These are phyloP conservation scores for Fusarium acutatum DNA, from an alignment of 2,329 filamentous ascomycete genomes.

Conservation along the genomic window DNA sequence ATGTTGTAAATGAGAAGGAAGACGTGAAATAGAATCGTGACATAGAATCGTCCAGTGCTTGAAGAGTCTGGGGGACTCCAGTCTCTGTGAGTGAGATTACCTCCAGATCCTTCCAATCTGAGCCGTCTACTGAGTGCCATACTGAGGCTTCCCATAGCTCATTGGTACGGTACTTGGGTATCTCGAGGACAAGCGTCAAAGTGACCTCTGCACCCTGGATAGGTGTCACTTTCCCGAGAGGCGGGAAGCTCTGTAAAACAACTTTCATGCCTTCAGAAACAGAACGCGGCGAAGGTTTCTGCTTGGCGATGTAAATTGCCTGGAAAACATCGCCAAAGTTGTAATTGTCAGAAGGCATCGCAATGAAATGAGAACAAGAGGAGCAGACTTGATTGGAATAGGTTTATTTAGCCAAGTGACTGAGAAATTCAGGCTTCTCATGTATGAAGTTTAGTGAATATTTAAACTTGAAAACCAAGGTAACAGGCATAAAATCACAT, in stretches of 20 bases:
- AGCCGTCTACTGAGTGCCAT: conserved; percentile 72
- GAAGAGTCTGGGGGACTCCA: conserved; percentile 60
- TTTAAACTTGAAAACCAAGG: background rate
- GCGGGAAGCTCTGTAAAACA: conserved; percentile 66
- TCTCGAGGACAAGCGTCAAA: conserved; percentile 77
- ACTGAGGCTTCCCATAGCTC: conserved; percentile 76
- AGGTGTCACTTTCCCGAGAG: conserved; percentile 78
- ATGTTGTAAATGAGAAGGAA: conserved; percentile 56
- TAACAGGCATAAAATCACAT: background rate
- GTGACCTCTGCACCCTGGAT: conserved; percentile 57
- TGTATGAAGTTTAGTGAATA: background rate
- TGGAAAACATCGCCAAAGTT: conserved; percentile 51
- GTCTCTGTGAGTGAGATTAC: conserved; percentile 43
- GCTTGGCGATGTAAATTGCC: conserved; percentile 49
- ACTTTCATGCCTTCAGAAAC: conserved; percentile 48
- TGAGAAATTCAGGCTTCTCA: background rate
- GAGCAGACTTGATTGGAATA: conserved; percentile 3
- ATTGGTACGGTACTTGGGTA: conserved; percentile 61
- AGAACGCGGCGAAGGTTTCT: conserved; percentile 44
- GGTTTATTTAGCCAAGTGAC: conserved; percentile 16
- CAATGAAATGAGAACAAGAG: conserved; percentile 9
- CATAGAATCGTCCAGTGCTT: conserved; percentile 42
- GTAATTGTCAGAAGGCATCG: conserved; percentile 43
- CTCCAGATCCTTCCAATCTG: conserved; percentile 63
- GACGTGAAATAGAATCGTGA: conserved; percentile 63